phyloP scores from a whole-genome alignment of 1,284 basidiomycete genomes.

The Inonotus hispidus region DNA sequence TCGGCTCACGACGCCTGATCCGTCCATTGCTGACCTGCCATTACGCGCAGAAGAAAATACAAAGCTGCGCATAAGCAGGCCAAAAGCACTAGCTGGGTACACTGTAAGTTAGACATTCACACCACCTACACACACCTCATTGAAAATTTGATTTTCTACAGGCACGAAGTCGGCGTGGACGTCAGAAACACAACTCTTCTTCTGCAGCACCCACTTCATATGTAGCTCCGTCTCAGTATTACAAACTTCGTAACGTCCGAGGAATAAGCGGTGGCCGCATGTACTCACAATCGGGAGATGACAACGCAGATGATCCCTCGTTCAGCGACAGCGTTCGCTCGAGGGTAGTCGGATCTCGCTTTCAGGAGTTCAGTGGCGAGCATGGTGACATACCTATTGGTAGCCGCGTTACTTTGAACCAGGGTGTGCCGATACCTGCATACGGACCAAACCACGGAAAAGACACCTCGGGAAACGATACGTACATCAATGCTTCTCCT shows the following conservation, averaged over 20 bases:
- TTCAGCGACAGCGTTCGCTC: conserved; percentile 56
- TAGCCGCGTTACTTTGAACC: conserved; percentile 51
- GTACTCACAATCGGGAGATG: conserved; percentile 31
- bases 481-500: conserved; percentile 27
- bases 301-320: conserved; percentile 28
- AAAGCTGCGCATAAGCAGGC: conserved; percentile 59
- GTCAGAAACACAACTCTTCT: conserved; percentile 54
- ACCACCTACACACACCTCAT: not conserved
- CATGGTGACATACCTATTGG: conserved; percentile 56
- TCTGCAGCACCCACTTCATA: conserved; percentile 70
- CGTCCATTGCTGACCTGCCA: conserved; percentile 41
- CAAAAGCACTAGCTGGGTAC: conserved; percentile 44
- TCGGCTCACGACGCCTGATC: conserved; percentile 62
- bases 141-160: conserved; percentile 5
- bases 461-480: conserved; percentile 25
- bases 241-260: conserved; percentile 57
- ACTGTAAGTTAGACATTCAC: conserved; percentile 15
- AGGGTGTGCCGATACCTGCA: conserved; percentile 43
- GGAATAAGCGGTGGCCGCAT: conserved; percentile 60
- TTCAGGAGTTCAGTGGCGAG: conserved; percentile 64
- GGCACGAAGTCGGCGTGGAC: conserved; percentile 37
- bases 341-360: conserved; percentile 59
- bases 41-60: conserved; percentile 29
- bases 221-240: conserved; percentile 73
- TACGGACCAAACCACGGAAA: conserved; percentile 50